Base-by-base conservation (phyloP, 2,329 filamentous ascomycete genomes). In the Didymella exigua region DNA sequence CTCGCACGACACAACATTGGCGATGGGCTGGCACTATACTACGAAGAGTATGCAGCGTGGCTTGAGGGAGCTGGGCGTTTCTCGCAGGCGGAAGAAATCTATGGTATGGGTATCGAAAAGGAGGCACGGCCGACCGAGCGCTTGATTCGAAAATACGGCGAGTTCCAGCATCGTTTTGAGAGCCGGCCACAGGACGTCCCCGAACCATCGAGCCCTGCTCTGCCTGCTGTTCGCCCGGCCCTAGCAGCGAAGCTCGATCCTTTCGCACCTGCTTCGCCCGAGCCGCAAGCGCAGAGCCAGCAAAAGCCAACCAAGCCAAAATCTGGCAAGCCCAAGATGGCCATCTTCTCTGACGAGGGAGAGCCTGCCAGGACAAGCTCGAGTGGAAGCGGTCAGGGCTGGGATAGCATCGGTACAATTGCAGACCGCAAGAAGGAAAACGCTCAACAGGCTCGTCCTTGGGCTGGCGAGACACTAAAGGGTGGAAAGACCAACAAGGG, bases 21-120 rank as follows among this genome's bases (percentile, higher is more conserved):
- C 57, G 92, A 97, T 69, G 81, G 83, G 0, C 83, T 99, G 2
- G 95, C 95, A 1, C 80, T 98, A 3, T 99, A 92, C 75, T 99
- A 99, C 76, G 95, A 99, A 73, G 95, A 98, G 70, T 99, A 96
- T 71, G 93, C 95, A 1, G 89, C 86, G 1, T 98, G 93, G 91
- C 81, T 99, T 6, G 95, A 99, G 77, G 82, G 86, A 30, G 89
- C 88, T 6, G 89, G 87, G 13, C 83, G 93, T 60, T 97, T 91
- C 89, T 84, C 82, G 19, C 95, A 99, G 74, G 93, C 95, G 0
- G 92, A 96, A 66, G 95, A 99, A 74, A 90, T 99, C 0, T 98
- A 96, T 74, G 87, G 88, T 65, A 80, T 96, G 61, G 95, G 95
- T 2, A 89, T 99, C 49, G 90, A 97, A 74, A 87, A 87, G 36